phyloP scores from a whole-genome alignment of 139 green algal species.

The Pseudopediastrum boryanum region DNA sequence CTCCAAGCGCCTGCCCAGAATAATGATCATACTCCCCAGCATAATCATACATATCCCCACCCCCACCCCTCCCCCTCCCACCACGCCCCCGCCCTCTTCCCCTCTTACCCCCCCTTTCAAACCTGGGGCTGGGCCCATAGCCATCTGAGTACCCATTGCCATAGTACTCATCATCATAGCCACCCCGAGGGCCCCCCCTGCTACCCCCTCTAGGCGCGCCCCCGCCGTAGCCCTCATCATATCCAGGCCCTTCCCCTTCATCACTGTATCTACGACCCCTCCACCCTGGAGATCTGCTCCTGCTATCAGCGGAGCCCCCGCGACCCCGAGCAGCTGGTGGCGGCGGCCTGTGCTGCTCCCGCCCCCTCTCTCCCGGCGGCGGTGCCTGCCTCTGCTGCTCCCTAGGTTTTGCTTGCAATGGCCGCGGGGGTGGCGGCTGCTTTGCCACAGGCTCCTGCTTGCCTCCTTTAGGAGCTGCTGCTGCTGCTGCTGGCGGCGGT shows the following conservation, averaged over 20 bases:
- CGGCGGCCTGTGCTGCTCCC: not conserved
- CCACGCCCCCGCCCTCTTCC: not conserved
- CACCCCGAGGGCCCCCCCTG: not conserved
- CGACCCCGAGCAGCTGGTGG: too few relatives aligned
- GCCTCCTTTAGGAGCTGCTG: not conserved
- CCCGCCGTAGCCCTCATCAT: not conserved
- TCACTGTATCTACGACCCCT: too few relatives aligned
- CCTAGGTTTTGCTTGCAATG: not conserved
- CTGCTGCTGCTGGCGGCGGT: not conserved
- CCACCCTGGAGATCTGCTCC: too few relatives aligned
- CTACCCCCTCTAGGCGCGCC: not conserved
- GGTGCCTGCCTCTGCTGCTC: too few relatives aligned
- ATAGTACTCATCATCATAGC: not conserved
- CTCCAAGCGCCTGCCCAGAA: too few relatives aligned
- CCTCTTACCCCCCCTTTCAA: not conserved
- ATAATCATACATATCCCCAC: constrained; percentile 17
- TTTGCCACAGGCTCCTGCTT: not conserved
- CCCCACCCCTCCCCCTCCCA: not conserved
- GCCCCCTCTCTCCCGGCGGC: not conserved
- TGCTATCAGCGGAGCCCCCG: too few relatives aligned
- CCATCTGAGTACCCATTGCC: constrained; percentile 1
- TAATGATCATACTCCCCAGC: constrained; percentile 27
- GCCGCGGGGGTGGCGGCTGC: not conserved
- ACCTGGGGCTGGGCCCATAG: not conserved
- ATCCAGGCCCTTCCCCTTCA: too few relatives aligned